phyloP scores from a whole-genome alignment of 805 yeast species.

The Kregervanrija pseudodelftensis region DNA sequence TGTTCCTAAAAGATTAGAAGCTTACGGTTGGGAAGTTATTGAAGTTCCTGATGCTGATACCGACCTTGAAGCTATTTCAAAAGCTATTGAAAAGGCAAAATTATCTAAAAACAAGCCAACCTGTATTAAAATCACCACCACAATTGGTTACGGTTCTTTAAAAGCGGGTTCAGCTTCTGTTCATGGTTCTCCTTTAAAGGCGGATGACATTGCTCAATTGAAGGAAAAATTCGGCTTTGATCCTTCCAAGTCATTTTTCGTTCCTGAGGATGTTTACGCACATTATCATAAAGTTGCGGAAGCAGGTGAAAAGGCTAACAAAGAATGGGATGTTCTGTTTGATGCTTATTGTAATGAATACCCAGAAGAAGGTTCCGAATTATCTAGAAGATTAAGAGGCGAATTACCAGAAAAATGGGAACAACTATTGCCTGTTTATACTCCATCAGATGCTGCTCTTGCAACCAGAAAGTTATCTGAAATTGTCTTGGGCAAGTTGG shows the following conservation, averaged over 20 bases:
- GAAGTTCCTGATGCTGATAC: constrained; percentile 75
- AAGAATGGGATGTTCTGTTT: constrained; percentile 66
- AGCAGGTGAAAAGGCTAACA: constrained; percentile 62
- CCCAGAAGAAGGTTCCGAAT: constrained; percentile 74
- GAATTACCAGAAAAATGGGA: constrained; percentile 83
- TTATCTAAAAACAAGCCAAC: constrained; percentile 77
- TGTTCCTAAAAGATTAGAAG: constrained; percentile 73
- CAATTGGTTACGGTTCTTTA: constrained; percentile 90
- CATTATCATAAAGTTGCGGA: constrained; percentile 50
- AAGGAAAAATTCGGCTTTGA: constrained; percentile 81
- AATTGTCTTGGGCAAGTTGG: constrained; percentile 57
- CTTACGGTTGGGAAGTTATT: constrained; percentile 91
- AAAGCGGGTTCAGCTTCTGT: constrained; percentile 82
- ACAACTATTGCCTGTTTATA: constrained; percentile 68
- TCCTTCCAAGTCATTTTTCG: constrained; percentile 72
- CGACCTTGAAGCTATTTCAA: constrained; percentile 60
- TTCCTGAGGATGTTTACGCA: constrained; percentile 78
- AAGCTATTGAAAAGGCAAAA: constrained; percentile 78
- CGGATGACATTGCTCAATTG: constrained; percentile 85
- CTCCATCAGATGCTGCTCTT: constrained; percentile 68
- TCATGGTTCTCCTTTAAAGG: constrained; percentile 94
- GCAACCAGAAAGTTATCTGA: constrained; percentile 96
- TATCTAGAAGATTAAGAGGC: constrained; percentile 68
- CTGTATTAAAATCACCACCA: constrained; percentile 79
- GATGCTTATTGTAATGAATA: constrained; percentile 55